These are phyloP conservation scores for Trypanosoma scelopori DNA, from an alignment of 208 protist species.

Conservation along the genomic window DNA sequence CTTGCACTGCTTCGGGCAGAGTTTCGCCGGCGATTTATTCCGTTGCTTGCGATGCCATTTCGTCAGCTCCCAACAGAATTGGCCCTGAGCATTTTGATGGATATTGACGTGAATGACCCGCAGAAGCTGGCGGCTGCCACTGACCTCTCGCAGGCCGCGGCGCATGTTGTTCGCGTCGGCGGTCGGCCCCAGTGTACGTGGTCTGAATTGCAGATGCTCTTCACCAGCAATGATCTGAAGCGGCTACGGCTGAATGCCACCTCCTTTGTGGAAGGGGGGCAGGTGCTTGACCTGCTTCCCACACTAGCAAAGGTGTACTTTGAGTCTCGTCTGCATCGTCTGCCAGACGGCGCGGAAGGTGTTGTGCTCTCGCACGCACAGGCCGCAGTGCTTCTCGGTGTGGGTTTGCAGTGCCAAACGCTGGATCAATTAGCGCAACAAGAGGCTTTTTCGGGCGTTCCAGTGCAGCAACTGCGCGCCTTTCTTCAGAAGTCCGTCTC, in stretches of 20 bases:
- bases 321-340: conserved; percentile 42
- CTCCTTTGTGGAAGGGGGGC: conserved; percentile 94
- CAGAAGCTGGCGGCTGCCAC: conserved; percentile 47
- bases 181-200: conserved; percentile 58
- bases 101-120: conserved; percentile 54
- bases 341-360: conserved; percentile 70
- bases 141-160: conserved; percentile 29
- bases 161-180: conserved; percentile 47
- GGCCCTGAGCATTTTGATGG: conserved; percentile 80
- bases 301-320: conserved; percentile 93
- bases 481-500: conserved; percentile 86
- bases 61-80: conserved; percentile 80
- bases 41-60: conserved; percentile 93
- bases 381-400: conserved; percentile 91
- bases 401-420: conserved; percentile 93
- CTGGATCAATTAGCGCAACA: conserved; percentile 67
- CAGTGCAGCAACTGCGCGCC: conserved; percentile 79
- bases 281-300: conserved; percentile 96
- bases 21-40: conserved; percentile 92
- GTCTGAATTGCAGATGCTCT: conserved; percentile 49
- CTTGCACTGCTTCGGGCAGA: conserved; percentile 69
- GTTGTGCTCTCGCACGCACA: conserved; percentile 90
- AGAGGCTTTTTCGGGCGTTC: conserved; percentile 56
- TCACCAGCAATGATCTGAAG: conserved; percentile 93
- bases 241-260: conserved; percentile 93